Evolutionary conservation across 192 early-diverging fungal species (phyloP).

Genomic region (Spizellomyces sp.): DNA sequence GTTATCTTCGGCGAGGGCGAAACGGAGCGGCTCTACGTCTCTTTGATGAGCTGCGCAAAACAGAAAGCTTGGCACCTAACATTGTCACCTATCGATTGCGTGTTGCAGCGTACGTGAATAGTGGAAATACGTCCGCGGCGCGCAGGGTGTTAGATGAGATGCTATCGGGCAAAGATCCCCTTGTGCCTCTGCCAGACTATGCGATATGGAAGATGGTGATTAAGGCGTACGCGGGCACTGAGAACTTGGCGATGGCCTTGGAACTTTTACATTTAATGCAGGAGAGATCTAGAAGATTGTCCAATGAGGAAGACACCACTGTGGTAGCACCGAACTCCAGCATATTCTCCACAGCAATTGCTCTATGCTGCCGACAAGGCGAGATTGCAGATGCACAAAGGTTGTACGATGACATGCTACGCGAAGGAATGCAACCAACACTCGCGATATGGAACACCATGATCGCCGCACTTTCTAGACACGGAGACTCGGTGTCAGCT

Average conservation of each 20-base stretch:
- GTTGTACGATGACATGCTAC: too few species aligned
- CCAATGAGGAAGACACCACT: too few species aligned
- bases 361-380: too few species aligned
- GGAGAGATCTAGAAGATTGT: too few species aligned
- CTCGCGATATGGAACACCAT: too few species aligned
- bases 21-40: constrained; percentile 17
- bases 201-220: constrained; percentile 16
- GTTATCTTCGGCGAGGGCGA: constrained; percentile 1
- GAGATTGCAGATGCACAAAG: too few species aligned
- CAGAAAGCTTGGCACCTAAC: constrained; percentile 7
- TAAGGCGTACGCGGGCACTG: neutral
- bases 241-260: neutral
- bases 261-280: too few species aligned
- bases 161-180: neutral
- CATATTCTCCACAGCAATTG: too few species aligned
- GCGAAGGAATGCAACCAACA: too few species aligned
- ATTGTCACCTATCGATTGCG: constrained; percentile 15
- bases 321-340: too few species aligned
- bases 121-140: constrained; percentile 2
- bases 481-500: neutral
- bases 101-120: constrained; percentile 18
- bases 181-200: constrained; percentile 16
- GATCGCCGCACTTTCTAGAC: too few species aligned
- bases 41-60: constrained; percentile 6
- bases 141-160: constrained; percentile 9